Evolutionary conservation across 2,329 filamentous ascomycete species (phyloP).

Genomic region (Ophiostoma montium): DNA sequence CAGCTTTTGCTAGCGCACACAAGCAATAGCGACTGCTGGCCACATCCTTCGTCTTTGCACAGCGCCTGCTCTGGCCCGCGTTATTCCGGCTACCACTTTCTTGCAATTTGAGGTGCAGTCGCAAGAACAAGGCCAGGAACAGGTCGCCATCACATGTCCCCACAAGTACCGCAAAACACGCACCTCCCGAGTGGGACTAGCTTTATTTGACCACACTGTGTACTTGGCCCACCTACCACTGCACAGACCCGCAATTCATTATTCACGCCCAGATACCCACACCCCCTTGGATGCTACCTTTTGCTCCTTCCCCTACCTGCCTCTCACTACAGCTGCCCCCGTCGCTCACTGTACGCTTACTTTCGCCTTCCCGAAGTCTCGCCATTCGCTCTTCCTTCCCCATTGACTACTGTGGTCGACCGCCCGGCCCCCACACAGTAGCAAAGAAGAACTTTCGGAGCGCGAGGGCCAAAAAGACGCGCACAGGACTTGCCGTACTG

Average conservation of each 20-base stretch:
- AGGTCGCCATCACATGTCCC: background rate
- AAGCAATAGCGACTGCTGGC: constrained; percentile 7
- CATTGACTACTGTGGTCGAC: constrained; percentile 3
- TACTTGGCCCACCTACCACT: background rate
- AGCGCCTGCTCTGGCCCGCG: constrained; percentile 7
- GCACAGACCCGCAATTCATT: background rate
- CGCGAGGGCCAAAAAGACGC: constrained; percentile 9
- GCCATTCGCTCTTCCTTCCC: constrained; percentile 2
- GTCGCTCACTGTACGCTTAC: background rate
- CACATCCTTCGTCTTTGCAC: background rate
- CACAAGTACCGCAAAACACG: background rate
- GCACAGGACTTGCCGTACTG: constrained; percentile 5
- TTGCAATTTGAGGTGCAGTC: background rate
- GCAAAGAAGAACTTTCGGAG: constrained; percentile 9
- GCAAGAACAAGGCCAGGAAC: background rate
- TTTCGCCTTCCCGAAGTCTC: constrained; percentile 7
- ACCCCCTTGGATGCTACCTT: background rate
- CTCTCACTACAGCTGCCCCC: constrained; percentile 1
- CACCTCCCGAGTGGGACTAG: background rate
- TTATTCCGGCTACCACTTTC: constrained; percentile 10
- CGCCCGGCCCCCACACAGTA: constrained; percentile 9
- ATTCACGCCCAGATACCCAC: background rate
- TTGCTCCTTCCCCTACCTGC: background rate
- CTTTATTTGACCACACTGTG: background rate
- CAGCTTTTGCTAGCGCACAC: constrained; percentile 11